A percentile compares a stretch with the other conserved stretches of the same genome.
These are phyloP conservation scores for Solanum paucissectum DNA, from an alignment of 257 asterid species.

Conservation along the genomic window DNA sequence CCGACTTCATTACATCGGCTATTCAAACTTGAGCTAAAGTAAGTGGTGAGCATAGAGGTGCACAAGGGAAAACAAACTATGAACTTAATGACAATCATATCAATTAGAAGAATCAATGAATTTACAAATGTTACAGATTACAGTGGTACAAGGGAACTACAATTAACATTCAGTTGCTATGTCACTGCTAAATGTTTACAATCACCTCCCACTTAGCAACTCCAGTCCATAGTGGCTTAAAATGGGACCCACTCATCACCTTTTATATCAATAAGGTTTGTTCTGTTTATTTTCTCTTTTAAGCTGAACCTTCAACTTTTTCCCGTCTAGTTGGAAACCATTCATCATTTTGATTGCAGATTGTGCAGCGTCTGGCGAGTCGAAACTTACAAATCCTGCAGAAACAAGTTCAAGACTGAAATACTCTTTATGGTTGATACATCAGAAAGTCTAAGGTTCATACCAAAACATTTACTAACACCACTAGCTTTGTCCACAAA, in stretches of 20 bases:
- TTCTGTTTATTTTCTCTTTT: constrained; percentile 63
- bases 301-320: constrained; percentile 90
- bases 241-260: constrained; percentile 21
- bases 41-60: not conserved
- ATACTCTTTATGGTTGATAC: not conserved
- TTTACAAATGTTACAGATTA: constrained; percentile 35
- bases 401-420: not conserved
- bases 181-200: constrained; percentile 7
- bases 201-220: constrained; percentile 12
- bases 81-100: not conserved
- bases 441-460: not conserved
- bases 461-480: constrained; percentile 94
- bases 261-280: constrained; percentile 31
- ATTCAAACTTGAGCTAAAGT: not conserved
- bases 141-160: constrained; percentile 27
- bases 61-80: not conserved
- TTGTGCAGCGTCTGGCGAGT: constrained; percentile 80
- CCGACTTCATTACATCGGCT: not conserved
- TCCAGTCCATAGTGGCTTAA: constrained; percentile 24
- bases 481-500: constrained; percentile 84
- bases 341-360: constrained; percentile 70
- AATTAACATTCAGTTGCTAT: constrained; percentile 25
- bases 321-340: constrained; percentile 80
- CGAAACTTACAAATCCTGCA: constrained; percentile 91
- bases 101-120: constrained; percentile 38